Evolutionary conservation across 768 basidiomycete species (phyloP), one percentile per base, ranked within the genome.

Genomic region (Macrolepiota dolichaula): DNA sequence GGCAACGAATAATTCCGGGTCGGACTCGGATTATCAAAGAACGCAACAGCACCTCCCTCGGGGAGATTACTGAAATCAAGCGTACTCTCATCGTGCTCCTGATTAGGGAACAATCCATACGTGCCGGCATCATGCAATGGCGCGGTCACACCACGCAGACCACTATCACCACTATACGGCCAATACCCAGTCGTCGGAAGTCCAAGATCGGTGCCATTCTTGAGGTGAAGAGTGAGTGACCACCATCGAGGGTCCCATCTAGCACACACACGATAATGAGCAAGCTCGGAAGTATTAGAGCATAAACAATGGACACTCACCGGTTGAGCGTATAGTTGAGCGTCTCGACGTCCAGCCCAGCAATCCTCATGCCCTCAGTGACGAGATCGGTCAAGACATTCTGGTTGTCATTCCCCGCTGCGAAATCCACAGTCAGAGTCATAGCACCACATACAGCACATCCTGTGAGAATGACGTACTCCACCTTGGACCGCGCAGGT

Each of bases 211-310:
- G 71, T 73, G 24, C 72, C 72, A 44, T 73, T 66, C 27, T 53
- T 71, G 25, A 73, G 68, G 27, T 66, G 64, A n/a, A 73, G 68
- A 47, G 61, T 65, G 35, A 73, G 66, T 13, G 70, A 72, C 72
- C 72, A 73, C 72, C 72, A 73, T 27, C 71, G 68, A 35, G 72
- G 68, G 50, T 73, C 72, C 72, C 72, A 73, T 64, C 72, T 72
- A 32, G 29, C 29, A 46, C 19, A 12, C 58, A n/a, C n/a, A 32
- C 29, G 29, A 32, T 32, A 32, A 32, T 32, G 29, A 32, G 29
- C 29, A 32, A 13, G 37, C 25, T 44, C 27, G 6, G 11, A 54
- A 32, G 13, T 49, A 10, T 17, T 37, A 11, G 13, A 40, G n/a
- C 35, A 35, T 35, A 19, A 29, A 19, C n/a, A n/a, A 25, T 36